These are phyloP conservation scores for Phytophthora niederhauseri DNA, from an alignment of 352 stramenopile genomes.

Conservation along the genomic window DNA sequence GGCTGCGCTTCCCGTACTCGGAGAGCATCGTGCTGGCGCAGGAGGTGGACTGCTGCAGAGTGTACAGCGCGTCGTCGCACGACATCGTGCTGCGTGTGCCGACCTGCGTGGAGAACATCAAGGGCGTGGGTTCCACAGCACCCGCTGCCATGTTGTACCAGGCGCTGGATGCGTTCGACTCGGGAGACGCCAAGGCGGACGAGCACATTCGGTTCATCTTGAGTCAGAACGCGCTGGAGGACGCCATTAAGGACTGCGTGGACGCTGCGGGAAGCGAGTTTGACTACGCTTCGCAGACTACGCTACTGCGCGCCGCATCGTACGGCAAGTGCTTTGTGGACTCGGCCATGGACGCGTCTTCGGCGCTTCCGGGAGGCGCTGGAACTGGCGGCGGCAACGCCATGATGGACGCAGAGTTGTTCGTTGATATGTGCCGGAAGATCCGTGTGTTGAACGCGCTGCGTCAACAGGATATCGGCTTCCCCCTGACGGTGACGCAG, in stretches of 20 bases:
- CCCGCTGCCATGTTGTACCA: conserved; percentile 92
- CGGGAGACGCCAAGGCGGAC: conserved; percentile 87
- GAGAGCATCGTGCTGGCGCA: conserved; percentile 74
- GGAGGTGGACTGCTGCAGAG: conserved; percentile 76
- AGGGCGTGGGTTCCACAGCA: conserved; percentile 85
- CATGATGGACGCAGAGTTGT: conserved; percentile 78
- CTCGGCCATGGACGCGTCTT: conserved; percentile 52
- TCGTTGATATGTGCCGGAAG: conserved; percentile 91
- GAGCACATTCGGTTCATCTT: conserved; percentile 92
- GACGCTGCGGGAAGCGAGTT: conserved; percentile 88
- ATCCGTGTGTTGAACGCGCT: conserved; percentile 92
- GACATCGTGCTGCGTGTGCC: conserved; percentile 91
- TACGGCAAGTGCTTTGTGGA: conserved; percentile 93
- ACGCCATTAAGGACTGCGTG: conserved; percentile 90
- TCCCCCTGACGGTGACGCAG: conserved; percentile 82
- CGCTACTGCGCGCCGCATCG: conserved; percentile 80
- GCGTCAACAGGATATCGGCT: conserved; percentile 75
- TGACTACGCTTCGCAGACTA: conserved; percentile 81
- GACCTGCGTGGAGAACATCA: conserved; percentile 86
- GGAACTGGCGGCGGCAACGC: conserved; percentile 27
- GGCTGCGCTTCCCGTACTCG: conserved; percentile 85
- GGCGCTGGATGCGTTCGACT: conserved; percentile 89
- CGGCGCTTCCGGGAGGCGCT: conserved; percentile 24
- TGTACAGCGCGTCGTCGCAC: conserved; percentile 71
- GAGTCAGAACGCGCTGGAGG: conserved; percentile 74